Evolutionary conservation across 164 flowering plant species (phyloP), one percentile per base, ranked within the genome.

Genomic region (Vitis labrusca): DNA sequence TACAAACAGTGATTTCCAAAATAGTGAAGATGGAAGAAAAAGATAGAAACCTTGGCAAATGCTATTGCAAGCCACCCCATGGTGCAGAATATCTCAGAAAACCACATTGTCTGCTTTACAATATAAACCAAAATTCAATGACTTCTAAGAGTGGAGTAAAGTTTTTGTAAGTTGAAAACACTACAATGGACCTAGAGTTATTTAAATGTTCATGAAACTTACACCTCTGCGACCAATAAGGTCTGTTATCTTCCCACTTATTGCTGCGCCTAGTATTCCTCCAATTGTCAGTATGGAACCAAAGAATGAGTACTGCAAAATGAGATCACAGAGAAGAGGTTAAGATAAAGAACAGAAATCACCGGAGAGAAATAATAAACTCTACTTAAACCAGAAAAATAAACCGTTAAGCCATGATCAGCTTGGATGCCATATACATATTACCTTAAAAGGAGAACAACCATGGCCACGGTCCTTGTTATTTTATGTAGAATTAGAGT

Each of bases 271-370:
- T n/a, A 84, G 2, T 71, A 84, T 64, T 61, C 72, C 83, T 32
- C 89, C 89, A 48, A 83, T 48, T 13, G 85, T 79, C 55, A 80
- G 9, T 57, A 74, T 65, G 3, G 87, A 82, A 30, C 84, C 84
- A 73, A 82, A 83, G 29, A 81, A 11, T 4, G 81, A 82, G 51
- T 64, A 82, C 81, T 78, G 65, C 68, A 70, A 12, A 17, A 19
- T 16, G 8, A 15, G 10, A 37, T 6, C 30, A 32, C 29, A 53
- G 56, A 13, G n/a, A 13, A 4, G 17, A 13, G 10, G 8, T 9
- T 53, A 53, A 5, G 7, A 32, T 1, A 14, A 53, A n/a, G 15
- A 53, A 14, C 44, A 23, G 44, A 37, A 6, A 37, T 3, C 44
- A 37, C 16, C 30, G 15, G 27, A 23, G 27, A 23, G 27, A 3